These are phyloP conservation scores for Prunus campanulata DNA, from an alignment of 306 rosid genomes.

Conservation along the genomic window DNA sequence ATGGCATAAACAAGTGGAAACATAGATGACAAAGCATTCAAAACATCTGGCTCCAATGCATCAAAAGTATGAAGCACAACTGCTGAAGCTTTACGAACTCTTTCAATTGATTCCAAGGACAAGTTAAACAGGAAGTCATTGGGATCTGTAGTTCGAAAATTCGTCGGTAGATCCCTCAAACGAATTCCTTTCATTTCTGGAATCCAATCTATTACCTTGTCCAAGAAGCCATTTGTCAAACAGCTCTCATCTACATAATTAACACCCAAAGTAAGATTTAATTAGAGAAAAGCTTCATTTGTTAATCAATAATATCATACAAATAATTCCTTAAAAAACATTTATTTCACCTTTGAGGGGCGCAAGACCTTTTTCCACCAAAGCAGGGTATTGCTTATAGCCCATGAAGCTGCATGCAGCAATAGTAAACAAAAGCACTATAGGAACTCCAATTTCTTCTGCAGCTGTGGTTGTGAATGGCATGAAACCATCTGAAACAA, in stretches of 20 bases:
- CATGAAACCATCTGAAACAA: slow-evolving; percentile 10
- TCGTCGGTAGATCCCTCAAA: slow-evolving; percentile 8
- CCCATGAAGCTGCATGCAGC: slow-evolving; percentile 6
- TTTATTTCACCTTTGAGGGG: slow-evolving; percentile 15
- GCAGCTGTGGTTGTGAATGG: background rate
- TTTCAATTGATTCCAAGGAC: background rate
- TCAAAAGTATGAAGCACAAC: slow-evolving; percentile 8
- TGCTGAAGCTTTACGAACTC: background rate
- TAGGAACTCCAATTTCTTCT: slow-evolving; percentile 3
- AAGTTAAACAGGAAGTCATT: background rate
- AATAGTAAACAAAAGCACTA: background rate
- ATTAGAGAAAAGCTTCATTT: too few relatives aligned
- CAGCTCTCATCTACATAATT: slow-evolving; percentile 10
- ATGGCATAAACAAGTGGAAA: background rate
- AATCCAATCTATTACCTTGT: slow-evolving; percentile 14
- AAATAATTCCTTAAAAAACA: background rate
- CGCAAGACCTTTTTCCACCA: slow-evolving; percentile 2
- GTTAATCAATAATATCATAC: background rate
- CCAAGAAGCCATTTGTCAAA: slow-evolving; percentile 10
- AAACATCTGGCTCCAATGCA: background rate
- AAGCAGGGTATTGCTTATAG: background rate
- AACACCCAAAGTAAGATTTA: background rate
- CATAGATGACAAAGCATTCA: background rate
- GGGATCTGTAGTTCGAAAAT: slow-evolving; percentile 6
- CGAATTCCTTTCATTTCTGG: slow-evolving; percentile 14